A percentile compares a stretch with the other conserved stretches of the same genome.
phyloP scores from a whole-genome alignment of 176 grass and related monocot species.

The Oryza nivara region DNA sequence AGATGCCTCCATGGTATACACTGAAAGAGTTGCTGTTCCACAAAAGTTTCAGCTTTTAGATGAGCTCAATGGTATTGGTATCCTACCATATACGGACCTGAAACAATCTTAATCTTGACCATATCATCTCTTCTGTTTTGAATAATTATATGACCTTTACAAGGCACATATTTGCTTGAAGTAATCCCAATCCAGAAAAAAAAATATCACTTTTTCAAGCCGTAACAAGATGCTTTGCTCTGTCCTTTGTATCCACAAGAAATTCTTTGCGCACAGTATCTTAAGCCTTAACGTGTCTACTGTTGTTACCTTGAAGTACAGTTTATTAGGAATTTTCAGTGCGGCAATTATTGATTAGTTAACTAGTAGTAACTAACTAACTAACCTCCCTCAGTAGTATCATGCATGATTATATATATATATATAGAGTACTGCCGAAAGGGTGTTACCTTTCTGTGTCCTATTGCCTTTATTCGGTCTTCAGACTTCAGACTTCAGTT shows the following conservation, averaged over 20 bases:
- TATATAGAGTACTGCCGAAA: constrained; percentile 35
- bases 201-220: neutral
- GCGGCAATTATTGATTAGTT: neutral
- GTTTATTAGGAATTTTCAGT: neutral
- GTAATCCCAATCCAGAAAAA: no score
- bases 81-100: no score
- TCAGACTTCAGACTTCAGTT: neutral
- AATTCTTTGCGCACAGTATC: neutral
- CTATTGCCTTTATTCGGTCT: neutral
- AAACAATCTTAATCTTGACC: no score
- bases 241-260: neutral
- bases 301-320: no score
- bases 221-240: neutral
- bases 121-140: no score
- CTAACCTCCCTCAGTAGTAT: neutral
- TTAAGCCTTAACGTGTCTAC: no score
- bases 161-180: no score
- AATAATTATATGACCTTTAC: no score
- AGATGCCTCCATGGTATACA: neutral
- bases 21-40: neutral
- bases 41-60: neutral
- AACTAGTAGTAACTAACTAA: neutral
- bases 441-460: constrained; percentile 20
- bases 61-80: no score
- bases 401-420: neutral